Conservation (phyloP, 2,329 filamentous ascomycete species). For the Harringtonia lauricola region DNA sequence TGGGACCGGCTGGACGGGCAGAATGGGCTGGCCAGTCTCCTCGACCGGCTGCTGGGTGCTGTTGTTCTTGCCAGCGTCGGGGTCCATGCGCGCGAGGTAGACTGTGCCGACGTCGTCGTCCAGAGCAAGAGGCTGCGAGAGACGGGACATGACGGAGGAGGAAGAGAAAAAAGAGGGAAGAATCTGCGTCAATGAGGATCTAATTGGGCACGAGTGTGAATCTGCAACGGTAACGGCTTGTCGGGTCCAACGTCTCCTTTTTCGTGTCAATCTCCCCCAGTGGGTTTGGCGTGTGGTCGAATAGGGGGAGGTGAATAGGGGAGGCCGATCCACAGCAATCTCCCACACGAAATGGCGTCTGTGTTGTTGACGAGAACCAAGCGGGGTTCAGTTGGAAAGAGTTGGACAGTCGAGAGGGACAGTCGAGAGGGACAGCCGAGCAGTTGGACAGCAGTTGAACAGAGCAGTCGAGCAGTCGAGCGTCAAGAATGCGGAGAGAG, state of each 20-base stretch:
- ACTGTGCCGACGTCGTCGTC: slow-evolving; percentile 7
- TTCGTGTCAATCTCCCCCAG: neutral
- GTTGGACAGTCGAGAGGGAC: neutral
- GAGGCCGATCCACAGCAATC: slow-evolving; percentile 7
- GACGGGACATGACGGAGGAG: slow-evolving; percentile 6
- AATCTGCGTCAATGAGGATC: neutral
- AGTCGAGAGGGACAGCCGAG: neutral
- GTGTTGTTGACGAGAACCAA: neutral
- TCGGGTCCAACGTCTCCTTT: neutral
- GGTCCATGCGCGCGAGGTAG: slow-evolving; percentile 5
- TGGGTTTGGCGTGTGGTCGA: neutral
- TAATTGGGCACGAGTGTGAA: neutral
- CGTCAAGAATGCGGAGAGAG: no score
- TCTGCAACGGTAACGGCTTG: neutral
- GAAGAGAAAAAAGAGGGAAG: neutral
- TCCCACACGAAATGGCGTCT: neutral
- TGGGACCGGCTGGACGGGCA: no score
- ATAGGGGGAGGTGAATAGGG: neutral
- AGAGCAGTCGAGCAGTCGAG: no score
- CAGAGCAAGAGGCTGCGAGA: slow-evolving; percentile 4
- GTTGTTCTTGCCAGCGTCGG: slow-evolving; percentile 1
- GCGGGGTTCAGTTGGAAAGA: neutral
- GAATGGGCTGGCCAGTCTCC: neutral
- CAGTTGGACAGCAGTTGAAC: neutral
- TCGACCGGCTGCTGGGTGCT: neutral